Evolutionary conservation across 345 rosid genomes (phyloP).

Genomic region (Heritiera fomes): DNA sequence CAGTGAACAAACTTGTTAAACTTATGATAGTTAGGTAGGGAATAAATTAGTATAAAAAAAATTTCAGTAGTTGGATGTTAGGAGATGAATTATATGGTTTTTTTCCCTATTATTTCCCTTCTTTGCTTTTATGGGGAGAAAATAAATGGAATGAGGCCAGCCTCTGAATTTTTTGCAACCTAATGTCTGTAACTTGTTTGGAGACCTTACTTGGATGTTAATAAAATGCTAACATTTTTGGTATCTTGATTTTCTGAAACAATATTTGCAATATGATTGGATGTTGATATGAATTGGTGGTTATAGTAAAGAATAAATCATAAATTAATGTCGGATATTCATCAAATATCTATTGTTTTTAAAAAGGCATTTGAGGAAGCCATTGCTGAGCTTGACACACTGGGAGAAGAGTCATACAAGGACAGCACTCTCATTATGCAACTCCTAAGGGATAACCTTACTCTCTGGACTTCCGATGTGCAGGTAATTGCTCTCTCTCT

Average conservation of each 20-base stretch:
- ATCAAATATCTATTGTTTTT: not conserved
- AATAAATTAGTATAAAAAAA: not conserved
- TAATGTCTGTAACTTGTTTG: not conserved
- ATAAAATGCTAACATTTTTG: not conserved
- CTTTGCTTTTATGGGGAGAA: not conserved
- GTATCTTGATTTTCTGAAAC: not conserved
- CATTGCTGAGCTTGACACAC: conserved; percentile 87
- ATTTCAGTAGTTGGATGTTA: not conserved
- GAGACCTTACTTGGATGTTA: not conserved
- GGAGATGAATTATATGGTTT: not conserved
- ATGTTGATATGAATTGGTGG: not conserved
- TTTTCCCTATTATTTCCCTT: not conserved
- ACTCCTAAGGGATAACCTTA: conserved; percentile 89
- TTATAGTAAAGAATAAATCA: not conserved
- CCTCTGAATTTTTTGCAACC: not conserved
- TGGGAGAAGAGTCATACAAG: conserved; percentile 97
- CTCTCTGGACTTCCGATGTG: conserved; percentile 96
- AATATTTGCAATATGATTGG: not conserved
- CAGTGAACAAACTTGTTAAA: not conserved
- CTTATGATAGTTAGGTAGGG: not conserved
- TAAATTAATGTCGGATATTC: not conserved
- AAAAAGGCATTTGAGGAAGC: conserved; percentile 91
- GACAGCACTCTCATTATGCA: conserved; percentile 99
- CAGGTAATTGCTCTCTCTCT: conserved; percentile 52
- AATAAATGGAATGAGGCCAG: not conserved